phyloP scores from a whole-genome alignment of 805 yeast genomes.

The Jamesozyma spencerorum region DNA sequence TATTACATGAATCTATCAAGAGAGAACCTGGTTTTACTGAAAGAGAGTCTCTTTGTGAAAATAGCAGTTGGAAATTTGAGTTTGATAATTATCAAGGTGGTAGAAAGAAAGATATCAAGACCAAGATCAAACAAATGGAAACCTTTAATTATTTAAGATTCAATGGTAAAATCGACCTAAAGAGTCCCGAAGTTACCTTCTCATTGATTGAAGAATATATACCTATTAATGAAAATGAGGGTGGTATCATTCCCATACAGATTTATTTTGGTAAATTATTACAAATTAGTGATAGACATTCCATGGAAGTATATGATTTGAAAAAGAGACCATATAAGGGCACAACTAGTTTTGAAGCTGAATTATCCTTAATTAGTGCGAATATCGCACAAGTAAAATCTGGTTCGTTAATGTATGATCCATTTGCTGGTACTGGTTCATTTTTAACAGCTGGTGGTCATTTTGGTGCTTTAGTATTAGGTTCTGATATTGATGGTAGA shows the following conservation, averaged over 20 bases:
- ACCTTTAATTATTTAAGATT: slow-evolving; percentile 61
- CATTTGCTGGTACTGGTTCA: slow-evolving; percentile 95
- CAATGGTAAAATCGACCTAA: slow-evolving; percentile 70
- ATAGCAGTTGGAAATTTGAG: slow-evolving; percentile 68
- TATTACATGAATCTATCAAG: slow-evolving; percentile 43
- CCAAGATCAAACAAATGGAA: slow-evolving; percentile 56
- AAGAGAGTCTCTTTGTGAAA: slow-evolving; percentile 28
- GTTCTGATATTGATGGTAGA: slow-evolving; percentile 87
- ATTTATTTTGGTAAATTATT: slow-evolving; percentile 74
- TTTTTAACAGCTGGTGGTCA: slow-evolving; percentile 81
- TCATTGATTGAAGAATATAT: slow-evolving; percentile 68
- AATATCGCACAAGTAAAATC: slow-evolving; percentile 69
- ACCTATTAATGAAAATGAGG: slow-evolving; percentile 35
- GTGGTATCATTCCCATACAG: slow-evolving; percentile 42
- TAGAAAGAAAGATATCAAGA: slow-evolving; percentile 27
- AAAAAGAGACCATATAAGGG: slow-evolving; percentile 82
- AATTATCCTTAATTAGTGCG: slow-evolving; percentile 75
- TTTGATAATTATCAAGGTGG: slow-evolving; percentile 71
- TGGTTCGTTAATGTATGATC: slow-evolving; percentile 74
- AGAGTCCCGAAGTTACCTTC: slow-evolving; percentile 61
- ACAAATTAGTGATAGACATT: slow-evolving; percentile 49
- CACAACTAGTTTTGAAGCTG: slow-evolving; percentile 95
- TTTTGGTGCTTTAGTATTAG: slow-evolving; percentile 71
- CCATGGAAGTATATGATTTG: slow-evolving; percentile 71
- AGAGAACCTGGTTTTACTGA: slow-evolving; percentile 18